Conservation (phyloP, 768 basidiomycete species). For the Punctularia strigosozonata region DNA sequence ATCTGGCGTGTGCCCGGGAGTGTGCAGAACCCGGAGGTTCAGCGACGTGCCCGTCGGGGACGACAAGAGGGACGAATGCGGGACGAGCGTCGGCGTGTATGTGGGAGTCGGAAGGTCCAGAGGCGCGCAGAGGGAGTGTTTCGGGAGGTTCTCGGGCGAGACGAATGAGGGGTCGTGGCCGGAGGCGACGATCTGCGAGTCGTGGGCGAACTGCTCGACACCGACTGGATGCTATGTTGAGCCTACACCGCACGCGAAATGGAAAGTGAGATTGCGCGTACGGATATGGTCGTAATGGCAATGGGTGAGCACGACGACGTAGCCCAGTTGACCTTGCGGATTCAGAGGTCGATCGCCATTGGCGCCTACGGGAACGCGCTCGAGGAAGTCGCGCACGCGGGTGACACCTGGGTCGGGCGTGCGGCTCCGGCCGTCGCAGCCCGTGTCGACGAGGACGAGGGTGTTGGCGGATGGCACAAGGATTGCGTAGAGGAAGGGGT, state of each 20-base stretch:
- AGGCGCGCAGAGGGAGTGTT: constrained; percentile 32
- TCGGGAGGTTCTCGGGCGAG: constrained; percentile 26
- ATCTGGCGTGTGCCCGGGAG: constrained; percentile 49
- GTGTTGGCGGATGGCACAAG: constrained; percentile 24
- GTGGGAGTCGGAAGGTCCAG: constrained; percentile 28
- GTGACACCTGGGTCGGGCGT: constrained; percentile 27
- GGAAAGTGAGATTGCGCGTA: constrained; percentile 21
- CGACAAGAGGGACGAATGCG: constrained; percentile 24
- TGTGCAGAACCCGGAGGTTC: constrained; percentile 35
- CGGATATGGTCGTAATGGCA: constrained; percentile 51
- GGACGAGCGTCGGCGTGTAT: constrained; percentile 36
- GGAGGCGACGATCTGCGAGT: constrained; percentile 35
- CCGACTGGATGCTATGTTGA: constrained; percentile 32
- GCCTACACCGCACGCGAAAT: too few species aligned
- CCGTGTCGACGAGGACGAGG: constrained; percentile 41
- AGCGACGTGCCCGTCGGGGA: constrained; percentile 16
- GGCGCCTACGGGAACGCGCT: constrained; percentile 28
- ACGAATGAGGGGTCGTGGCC: constrained; percentile 34
- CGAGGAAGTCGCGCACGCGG: constrained; percentile 36
- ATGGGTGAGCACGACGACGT: constrained; percentile 38
- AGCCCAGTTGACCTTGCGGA: constrained; percentile 24
- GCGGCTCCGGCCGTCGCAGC: constrained; percentile 37
- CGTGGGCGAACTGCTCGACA: constrained; percentile 35
- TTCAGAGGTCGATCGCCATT: constrained; percentile 35
- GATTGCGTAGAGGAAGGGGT: constrained; percentile 45